phyloP scores from a whole-genome alignment of 305 asterid species.

The Rubia balearica region DNA sequence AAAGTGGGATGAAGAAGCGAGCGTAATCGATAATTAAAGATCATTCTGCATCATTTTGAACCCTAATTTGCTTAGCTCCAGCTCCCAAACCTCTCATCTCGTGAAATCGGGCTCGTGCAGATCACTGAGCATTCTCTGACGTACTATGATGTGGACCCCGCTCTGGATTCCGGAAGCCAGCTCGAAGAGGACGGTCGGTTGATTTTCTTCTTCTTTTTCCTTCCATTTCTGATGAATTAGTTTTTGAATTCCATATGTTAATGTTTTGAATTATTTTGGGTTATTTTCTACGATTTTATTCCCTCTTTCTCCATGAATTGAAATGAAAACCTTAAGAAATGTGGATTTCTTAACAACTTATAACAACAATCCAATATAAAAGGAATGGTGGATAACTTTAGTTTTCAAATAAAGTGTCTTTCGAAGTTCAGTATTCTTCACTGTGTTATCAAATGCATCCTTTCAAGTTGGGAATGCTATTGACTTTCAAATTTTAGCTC shows the following conservation, averaged over 20 bases:
- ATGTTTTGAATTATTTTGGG: too few species aligned
- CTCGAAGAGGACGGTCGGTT: constrained; percentile 89
- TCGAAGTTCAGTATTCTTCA: too few species aligned
- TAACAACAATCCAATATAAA: background rate
- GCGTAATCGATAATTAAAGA: constrained; percentile 85
- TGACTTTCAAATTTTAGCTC: too few species aligned
- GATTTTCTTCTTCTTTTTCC: too few species aligned
- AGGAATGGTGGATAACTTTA: background rate
- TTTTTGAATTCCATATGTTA: too few species aligned
- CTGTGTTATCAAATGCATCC: too few species aligned
- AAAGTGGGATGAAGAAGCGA: constrained; percentile 79
- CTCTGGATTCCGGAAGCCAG: constrained; percentile 73
- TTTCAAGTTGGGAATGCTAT: too few species aligned
- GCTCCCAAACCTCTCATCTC: constrained; percentile 67
- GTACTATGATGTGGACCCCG: constrained; percentile 20
- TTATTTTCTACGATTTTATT: too few species aligned
- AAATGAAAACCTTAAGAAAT: too few species aligned
- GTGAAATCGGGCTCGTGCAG: constrained; percentile 62
- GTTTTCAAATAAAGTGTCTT: too few species aligned
- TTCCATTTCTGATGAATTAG: constrained; percentile 2
- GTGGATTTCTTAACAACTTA: too few species aligned
- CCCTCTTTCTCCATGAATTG: background rate
- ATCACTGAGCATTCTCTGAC: constrained; percentile 37
- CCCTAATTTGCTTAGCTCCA: constrained; percentile 82
- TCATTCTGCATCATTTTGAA: constrained; percentile 84